These are phyloP conservation scores for Chlamydomonas incerta DNA, from an alignment of 139 green algal species.

Conservation along the genomic window DNA sequence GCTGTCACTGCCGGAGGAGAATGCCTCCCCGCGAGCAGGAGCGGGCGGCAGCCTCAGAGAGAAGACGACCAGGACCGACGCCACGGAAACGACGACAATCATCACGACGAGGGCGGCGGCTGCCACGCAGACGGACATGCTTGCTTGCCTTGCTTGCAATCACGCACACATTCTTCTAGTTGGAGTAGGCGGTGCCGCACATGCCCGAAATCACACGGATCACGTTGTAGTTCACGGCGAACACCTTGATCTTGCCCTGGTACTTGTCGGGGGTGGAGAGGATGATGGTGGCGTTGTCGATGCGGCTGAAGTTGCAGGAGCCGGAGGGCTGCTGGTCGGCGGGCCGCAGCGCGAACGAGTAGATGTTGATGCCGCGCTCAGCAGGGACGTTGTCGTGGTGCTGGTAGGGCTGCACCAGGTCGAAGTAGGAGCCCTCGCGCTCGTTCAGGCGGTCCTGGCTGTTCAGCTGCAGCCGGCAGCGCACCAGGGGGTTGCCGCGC, in stretches of 20 bases:
- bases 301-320: slow-evolving; percentile 46
- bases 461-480: slow-evolving; percentile 33
- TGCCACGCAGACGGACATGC: no score
- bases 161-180: neutral
- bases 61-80: no score
- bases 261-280: neutral
- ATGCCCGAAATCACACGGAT: slow-evolving; percentile 31
- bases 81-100: no score
- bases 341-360: slow-evolving; percentile 39
- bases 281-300: slow-evolving; percentile 44
- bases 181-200: slow-evolving; percentile 30
- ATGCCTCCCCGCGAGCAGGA: no score
- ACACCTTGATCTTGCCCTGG: slow-evolving; percentile 15
- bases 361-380: slow-evolving; percentile 38
- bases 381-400: slow-evolving; percentile 43
- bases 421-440: slow-evolving; percentile 36
- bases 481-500: slow-evolving; percentile 9
- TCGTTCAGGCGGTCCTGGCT: slow-evolving; percentile 37
- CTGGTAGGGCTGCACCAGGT: slow-evolving; percentile 40
- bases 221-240: slow-evolving; percentile 44
- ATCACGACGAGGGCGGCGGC: no score
- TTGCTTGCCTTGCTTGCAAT: neutral
- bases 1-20: no score
- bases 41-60: no score
- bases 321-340: slow-evolving; percentile 42